Evolutionary conservation across 495 filamentous ascomycete species (phyloP).

Genomic region (Aspergillus haitiensis): DNA sequence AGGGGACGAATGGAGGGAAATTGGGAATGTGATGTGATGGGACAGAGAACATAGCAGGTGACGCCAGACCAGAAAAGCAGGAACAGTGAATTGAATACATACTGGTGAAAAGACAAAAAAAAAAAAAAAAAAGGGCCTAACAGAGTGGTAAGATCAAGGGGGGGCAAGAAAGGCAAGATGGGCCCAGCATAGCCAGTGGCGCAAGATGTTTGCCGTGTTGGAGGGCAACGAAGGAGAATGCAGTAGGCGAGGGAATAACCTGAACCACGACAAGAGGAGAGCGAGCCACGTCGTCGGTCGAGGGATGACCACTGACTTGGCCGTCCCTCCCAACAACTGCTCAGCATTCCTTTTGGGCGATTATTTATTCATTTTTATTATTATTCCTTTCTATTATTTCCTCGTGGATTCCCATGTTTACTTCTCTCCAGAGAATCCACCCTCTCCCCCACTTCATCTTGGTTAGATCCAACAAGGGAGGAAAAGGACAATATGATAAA

Average conservation of each 20-base stretch:
- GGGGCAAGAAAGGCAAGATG: slow-evolving; percentile 4
- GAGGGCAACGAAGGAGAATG: slow-evolving; percentile 26
- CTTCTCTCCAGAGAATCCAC: no score
- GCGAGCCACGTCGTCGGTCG: slow-evolving; percentile 21
- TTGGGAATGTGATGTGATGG: slow-evolving; percentile 22
- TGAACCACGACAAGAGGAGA: slow-evolving; percentile 3
- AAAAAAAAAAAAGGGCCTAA: background rate
- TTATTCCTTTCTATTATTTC: background rate
- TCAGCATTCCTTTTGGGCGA: background rate
- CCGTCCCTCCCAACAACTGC: background rate
- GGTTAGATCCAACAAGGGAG: background rate
- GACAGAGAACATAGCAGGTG: slow-evolving; percentile 28
- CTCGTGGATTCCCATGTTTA: background rate
- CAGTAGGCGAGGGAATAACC: slow-evolving; percentile 8
- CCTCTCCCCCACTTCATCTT: no score
- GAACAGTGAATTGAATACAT: background rate
- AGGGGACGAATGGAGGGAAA: slow-evolving; percentile 11
- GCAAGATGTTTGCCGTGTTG: slow-evolving; percentile 19
- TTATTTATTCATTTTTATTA: background rate
- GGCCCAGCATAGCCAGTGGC: slow-evolving; percentile 13
- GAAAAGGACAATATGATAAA: background rate
- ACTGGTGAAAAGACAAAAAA: slow-evolving; percentile 6
- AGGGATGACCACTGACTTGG: slow-evolving; percentile 4
- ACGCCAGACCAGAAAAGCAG: slow-evolving; percentile 18
- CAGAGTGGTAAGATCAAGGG: slow-evolving; percentile 16